phyloP scores from a whole-genome alignment of 148 eudicot species.

The Silene conica region DNA sequence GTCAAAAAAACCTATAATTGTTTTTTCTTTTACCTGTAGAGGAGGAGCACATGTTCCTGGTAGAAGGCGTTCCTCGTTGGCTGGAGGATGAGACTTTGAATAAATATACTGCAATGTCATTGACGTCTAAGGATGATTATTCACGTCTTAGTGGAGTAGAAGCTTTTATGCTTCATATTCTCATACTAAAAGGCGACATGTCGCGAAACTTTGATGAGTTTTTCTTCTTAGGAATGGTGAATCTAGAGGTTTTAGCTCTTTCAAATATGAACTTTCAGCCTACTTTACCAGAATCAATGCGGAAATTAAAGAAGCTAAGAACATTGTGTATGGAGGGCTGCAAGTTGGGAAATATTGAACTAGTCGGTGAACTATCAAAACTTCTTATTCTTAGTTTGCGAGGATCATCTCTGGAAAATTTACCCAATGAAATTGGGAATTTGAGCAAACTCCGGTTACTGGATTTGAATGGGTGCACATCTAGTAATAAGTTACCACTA shows the following conservation, averaged over 20 bases:
- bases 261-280: not conserved
- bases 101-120: no score
- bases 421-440: not conserved
- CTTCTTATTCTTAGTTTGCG: not conserved
- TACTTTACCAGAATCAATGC: not conserved
- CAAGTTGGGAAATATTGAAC: not conserved
- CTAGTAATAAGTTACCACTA: not conserved
- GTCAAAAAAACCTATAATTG: no score
- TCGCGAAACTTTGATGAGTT: no score
- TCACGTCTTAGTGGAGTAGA: no score
- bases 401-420: not conserved
- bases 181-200: no score
- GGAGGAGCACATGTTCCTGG: no score
- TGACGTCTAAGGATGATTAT: no score
- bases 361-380: no score
- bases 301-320: not conserved
- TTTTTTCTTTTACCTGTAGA: no score
- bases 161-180: no score
- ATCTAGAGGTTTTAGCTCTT: not conserved
- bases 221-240: not conserved
- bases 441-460: constrained; percentile 1
- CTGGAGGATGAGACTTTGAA: no score
- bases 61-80: no score
- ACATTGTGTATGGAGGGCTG: constrained; percentile 1
- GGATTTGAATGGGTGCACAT: not conserved